Evolutionary conservation across 768 basidiomycete species (phyloP).

Genomic region (Amanita rimosa): DNA sequence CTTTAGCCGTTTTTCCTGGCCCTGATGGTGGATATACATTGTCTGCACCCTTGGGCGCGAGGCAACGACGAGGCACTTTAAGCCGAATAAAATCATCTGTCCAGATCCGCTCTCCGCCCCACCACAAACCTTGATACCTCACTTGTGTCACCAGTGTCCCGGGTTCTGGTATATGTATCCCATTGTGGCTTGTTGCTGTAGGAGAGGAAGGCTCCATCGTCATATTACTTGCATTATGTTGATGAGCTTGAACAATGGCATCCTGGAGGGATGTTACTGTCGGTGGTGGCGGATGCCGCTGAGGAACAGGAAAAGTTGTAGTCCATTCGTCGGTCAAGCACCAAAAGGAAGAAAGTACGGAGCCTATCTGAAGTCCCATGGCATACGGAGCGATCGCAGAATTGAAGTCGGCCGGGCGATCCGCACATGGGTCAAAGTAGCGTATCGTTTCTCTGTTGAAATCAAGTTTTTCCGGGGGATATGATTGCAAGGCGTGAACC

Average conservation of each 20-base stretch:
- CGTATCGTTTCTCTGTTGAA: slow-evolving; percentile 27
- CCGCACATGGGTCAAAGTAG: slow-evolving; percentile 42
- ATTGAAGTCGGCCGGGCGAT: slow-evolving; percentile 24
- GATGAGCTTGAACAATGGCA: slow-evolving; percentile 34
- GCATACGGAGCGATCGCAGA: slow-evolving; percentile 54
- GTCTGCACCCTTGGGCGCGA: slow-evolving; percentile 55
- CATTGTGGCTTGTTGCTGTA: neutral
- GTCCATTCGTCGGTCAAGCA: slow-evolving; percentile 60
- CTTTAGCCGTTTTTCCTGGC: slow-evolving; percentile 27
- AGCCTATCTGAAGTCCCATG: slow-evolving; percentile 62
- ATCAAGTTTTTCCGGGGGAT: slow-evolving; percentile 31
- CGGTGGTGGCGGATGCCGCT: slow-evolving; percentile 8
- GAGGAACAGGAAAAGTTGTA: slow-evolving; percentile 33
- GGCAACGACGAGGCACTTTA: slow-evolving; percentile 51
- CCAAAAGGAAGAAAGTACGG: slow-evolving; percentile 54
- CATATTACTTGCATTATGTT: slow-evolving; percentile 23
- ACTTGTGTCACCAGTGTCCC: slow-evolving; percentile 26
- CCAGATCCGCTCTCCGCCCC: slow-evolving; percentile 88
- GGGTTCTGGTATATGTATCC: neutral
- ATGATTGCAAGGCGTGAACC: slow-evolving; percentile 33
- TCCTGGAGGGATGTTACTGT: slow-evolving; percentile 23
- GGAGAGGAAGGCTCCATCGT: neutral
- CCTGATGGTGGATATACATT: slow-evolving; percentile 54
- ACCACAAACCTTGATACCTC: slow-evolving; percentile 77
- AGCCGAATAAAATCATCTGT: slow-evolving; percentile 74